Conservation (phyloP, 768 basidiomycete genomes). For the Tricholoma hemisulphureum region DNA sequence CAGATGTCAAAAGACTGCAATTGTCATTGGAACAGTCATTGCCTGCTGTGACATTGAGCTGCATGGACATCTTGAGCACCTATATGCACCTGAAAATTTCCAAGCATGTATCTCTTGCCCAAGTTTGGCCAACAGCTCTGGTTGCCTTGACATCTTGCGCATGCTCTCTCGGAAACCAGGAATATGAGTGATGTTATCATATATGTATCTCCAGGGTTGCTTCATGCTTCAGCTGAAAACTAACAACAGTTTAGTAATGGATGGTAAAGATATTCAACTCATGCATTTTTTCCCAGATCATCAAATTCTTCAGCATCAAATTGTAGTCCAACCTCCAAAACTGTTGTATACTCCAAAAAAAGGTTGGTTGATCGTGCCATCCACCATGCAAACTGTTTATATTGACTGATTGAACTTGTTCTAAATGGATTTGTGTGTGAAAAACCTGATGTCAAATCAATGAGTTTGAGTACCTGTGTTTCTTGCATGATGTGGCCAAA, state of each 20-base stretch:
- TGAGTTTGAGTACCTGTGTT: background rate
- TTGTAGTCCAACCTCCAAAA: background rate
- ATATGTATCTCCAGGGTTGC: background rate
- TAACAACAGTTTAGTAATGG: background rate
- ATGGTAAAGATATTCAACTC: background rate
- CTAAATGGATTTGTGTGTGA: background rate
- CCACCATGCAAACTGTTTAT: slow-evolving; percentile 6
- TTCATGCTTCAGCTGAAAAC: background rate
- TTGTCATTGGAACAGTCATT: slow-evolving; percentile 7
- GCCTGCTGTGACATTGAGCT: background rate
- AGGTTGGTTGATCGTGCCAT: background rate
- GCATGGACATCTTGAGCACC: background rate
- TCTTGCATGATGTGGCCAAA: background rate
- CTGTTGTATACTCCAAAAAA: background rate
- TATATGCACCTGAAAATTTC: background rate
- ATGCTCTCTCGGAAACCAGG: background rate
- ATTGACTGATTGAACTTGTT: background rate
- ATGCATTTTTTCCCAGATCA: background rate
- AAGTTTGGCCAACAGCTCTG: background rate
- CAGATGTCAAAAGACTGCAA: slow-evolving; percentile 4
- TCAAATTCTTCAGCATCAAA: background rate
- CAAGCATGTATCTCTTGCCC: background rate
- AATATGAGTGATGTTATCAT: background rate
- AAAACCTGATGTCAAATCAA: background rate
- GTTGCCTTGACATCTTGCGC: background rate